Percentiles rank a stretch among this genome's conserved stretches.
phyloP scores from a whole-genome alignment of 352 stramenopile species.

The Globisporangium takayamanum region DNA sequence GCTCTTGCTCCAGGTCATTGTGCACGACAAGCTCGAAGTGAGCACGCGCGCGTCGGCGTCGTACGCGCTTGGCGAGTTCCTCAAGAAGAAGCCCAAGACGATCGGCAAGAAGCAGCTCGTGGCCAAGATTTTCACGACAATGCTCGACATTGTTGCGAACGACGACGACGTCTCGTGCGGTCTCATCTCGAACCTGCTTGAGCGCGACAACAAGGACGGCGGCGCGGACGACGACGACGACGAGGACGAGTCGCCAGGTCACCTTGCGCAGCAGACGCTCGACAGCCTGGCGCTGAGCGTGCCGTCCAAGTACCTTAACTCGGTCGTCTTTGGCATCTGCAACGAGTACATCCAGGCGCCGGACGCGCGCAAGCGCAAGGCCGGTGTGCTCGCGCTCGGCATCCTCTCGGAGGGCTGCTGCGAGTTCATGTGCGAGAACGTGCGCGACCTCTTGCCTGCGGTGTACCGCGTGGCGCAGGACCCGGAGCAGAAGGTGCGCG shows the following conservation, averaged over 20 bases:
- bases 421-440: constrained; percentile 93
- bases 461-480: constrained; percentile 91
- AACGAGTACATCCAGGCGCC: constrained; percentile 89
- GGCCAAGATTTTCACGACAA: constrained; percentile 79
- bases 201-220: constrained; percentile 54
- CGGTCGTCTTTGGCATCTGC: constrained; percentile 65
- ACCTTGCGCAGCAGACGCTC: constrained; percentile 81
- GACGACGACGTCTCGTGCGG: constrained; percentile 78
- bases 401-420: constrained; percentile 96
- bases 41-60: constrained; percentile 75
- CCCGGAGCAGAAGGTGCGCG: constrained; percentile 90
- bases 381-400: constrained; percentile 93
- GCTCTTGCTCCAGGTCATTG: constrained; percentile 75
- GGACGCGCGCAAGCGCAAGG: constrained; percentile 91
- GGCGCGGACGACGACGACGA: constrained; percentile 58
- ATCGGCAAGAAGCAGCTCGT: constrained; percentile 81
- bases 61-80: constrained; percentile 79
- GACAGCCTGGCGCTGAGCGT: constrained; percentile 78
- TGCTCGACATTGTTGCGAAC: constrained; percentile 76
- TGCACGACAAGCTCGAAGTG: constrained; percentile 68
- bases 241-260: constrained; percentile 71
- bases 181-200: constrained; percentile 76
- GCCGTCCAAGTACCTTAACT: constrained; percentile 79
- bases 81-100: constrained; percentile 88
- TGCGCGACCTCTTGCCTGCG: constrained; percentile 90